Conservation (phyloP, 352 stramenopile genomes). For the Pythium aquatile region DNA sequence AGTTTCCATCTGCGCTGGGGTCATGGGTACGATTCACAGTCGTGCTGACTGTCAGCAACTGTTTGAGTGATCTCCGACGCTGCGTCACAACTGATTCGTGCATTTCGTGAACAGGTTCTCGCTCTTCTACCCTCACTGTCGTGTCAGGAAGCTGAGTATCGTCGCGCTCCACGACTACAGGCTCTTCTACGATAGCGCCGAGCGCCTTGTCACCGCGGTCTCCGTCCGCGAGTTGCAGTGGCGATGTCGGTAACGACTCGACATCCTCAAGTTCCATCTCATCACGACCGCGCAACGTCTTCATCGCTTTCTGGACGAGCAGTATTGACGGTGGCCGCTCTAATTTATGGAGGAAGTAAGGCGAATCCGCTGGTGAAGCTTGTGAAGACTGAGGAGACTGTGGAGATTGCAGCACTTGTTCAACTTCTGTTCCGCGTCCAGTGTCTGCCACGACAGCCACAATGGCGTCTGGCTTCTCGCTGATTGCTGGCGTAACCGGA, state of each 20-base stretch:
- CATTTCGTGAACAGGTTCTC: neutral
- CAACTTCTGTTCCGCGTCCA: too few relatives aligned
- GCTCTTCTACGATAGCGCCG: neutral
- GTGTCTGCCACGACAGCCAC: neutral
- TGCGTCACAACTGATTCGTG: neutral
- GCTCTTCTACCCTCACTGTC: neutral
- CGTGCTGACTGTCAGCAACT: neutral
- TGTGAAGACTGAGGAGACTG: neutral
- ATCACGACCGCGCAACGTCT: constrained; percentile 2
- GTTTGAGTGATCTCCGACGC: neutral
- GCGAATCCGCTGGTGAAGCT: constrained; percentile 8
- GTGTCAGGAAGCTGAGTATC: neutral
- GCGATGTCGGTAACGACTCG: constrained; percentile 24
- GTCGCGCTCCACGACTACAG: neutral
- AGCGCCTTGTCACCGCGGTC: neutral
- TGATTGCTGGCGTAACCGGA: neutral
- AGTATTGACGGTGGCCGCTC: constrained; percentile 29
- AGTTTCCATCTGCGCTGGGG: neutral
- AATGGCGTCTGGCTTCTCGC: neutral
- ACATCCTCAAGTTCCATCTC: constrained; percentile 33
- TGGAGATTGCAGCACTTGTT: too few relatives aligned
- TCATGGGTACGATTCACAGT: neutral
- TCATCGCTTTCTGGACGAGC: constrained; percentile 20
- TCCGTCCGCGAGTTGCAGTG: neutral
- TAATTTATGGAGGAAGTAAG: constrained; percentile 25